These are phyloP conservation scores for Microsporum ferrugineum DNA, from an alignment of 2,329 filamentous ascomycete species.

Conservation along the genomic window DNA sequence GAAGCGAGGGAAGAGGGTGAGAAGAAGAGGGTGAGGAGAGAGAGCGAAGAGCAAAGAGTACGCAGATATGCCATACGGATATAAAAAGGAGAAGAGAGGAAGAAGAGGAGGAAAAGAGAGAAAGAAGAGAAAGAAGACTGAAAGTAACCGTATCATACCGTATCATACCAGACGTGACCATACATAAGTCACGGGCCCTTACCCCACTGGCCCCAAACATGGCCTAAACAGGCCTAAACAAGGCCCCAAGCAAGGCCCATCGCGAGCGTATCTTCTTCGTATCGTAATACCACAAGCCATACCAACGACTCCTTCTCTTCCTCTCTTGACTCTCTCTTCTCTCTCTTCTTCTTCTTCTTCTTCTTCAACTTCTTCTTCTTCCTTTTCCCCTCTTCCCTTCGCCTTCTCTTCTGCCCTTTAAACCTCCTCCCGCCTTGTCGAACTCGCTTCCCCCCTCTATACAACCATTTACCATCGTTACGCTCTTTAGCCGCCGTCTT, in stretches of 20 bases:
- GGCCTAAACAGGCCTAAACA: background rate
- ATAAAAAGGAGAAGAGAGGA: background rate
- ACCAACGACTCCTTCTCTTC: background rate
- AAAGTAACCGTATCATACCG: background rate
- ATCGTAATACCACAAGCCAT: background rate
- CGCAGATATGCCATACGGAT: background rate
- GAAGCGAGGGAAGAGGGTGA: too few relatives aligned
- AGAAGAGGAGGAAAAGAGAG: background rate
- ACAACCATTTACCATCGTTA: too few relatives aligned
- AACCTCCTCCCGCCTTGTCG: too few relatives aligned
- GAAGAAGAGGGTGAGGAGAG: too few relatives aligned
- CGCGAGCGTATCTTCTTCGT: background rate
- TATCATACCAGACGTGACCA: background rate
- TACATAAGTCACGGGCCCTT: background rate
- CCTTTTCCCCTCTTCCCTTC: background rate
- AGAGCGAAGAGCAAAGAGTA: background rate
- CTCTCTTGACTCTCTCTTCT: background rate
- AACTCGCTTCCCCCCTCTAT: too few relatives aligned
- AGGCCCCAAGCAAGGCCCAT: background rate
- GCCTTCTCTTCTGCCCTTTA: background rate
- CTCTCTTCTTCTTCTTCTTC: background rate
- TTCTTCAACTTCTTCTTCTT: background rate
- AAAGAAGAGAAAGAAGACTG: background rate
- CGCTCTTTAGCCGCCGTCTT: background rate
- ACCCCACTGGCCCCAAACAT: background rate